Conservation (phyloP, 345 rosid species). For the Boechera divaricarpa region DNA sequence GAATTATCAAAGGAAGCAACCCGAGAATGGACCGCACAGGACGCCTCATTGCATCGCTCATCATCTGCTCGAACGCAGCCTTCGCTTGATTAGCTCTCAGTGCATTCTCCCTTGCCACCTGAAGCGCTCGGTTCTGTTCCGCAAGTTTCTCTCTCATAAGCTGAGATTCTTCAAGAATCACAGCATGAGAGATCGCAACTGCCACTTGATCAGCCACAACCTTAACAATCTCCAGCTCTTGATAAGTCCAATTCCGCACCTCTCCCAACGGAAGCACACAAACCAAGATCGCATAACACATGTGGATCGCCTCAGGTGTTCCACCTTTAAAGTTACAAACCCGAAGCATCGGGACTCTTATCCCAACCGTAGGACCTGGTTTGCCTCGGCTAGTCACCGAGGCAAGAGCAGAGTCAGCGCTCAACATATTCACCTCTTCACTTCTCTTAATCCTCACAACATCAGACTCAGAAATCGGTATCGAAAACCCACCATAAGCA, state of each 20-base stretch:
- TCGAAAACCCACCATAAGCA: slow-evolving; percentile 38
- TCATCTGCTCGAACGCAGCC: slow-evolving; percentile 76
- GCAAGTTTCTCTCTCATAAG: slow-evolving; percentile 83
- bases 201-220: slow-evolving; percentile 98
- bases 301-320: slow-evolving; percentile 72
- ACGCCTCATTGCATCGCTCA: slow-evolving; percentile 83
- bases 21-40: slow-evolving; percentile 81
- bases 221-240: slow-evolving; percentile 82
- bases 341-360: slow-evolving; percentile 91
- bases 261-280: slow-evolving; percentile 74
- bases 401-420: slow-evolving; percentile 62
- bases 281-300: slow-evolving; percentile 83
- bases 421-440: slow-evolving; percentile 66
- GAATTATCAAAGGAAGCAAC: slow-evolving; percentile 68
- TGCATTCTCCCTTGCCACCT: slow-evolving; percentile 69
- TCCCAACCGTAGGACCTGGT: slow-evolving; percentile 82
- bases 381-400: slow-evolving; percentile 60
- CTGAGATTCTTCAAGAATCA: slow-evolving; percentile 91
- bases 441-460: slow-evolving; percentile 70
- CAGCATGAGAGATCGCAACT: slow-evolving; percentile 95
- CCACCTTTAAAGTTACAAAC: slow-evolving; percentile 92
- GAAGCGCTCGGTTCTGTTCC: slow-evolving; percentile 81
- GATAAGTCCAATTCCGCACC: slow-evolving; percentile 69
- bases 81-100: slow-evolving; percentile 88
- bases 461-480: slow-evolving; percentile 73